These are phyloP conservation scores for Rhodotorula glutinis DNA, from an alignment of 1,284 basidiomycete species.

Conservation along the genomic window DNA sequence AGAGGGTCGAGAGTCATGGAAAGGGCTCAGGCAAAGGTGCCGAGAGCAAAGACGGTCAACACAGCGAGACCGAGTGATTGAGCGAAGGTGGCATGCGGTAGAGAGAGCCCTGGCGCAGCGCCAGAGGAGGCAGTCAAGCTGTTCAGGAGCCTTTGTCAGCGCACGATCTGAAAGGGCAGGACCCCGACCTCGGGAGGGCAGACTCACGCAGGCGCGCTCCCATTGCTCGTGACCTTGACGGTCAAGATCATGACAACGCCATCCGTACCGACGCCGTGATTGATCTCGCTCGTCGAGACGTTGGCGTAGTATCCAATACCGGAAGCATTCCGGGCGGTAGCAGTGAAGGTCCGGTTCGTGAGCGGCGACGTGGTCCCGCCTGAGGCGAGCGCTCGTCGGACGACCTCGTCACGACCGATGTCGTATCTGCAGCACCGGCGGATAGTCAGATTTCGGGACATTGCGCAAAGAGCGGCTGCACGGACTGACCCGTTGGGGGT, in stretches of 20 bases:
- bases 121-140: background rate
- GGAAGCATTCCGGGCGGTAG: constrained; percentile 47
- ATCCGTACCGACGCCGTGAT: constrained; percentile 70
- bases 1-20: too few species aligned
- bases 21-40: too few species aligned
- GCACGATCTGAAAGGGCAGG: too few species aligned
- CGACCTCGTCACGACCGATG: constrained; percentile 65
- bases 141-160: accelerated
- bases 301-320: constrained; percentile 37
- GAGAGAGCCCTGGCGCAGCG: background rate
- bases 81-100: background rate
- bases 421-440: constrained; percentile 42
- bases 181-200: background rate
- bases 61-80: background rate
- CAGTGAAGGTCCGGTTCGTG: constrained; percentile 55
- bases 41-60: constrained; percentile 12
- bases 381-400: constrained; percentile 70
- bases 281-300: constrained; percentile 62
- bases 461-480: background rate
- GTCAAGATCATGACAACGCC: constrained; percentile 79
- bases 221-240: constrained; percentile 61
- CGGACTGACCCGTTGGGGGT: constrained; percentile 55
- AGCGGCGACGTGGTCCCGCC: constrained; percentile 58
- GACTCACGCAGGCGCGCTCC: constrained; percentile 41
- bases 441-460: background rate